Percentiles rank a stretch among this genome's conserved stretches.
Conservation (phyloP, 169 alveolate species). For the Plasmodium malariae region DNA sequence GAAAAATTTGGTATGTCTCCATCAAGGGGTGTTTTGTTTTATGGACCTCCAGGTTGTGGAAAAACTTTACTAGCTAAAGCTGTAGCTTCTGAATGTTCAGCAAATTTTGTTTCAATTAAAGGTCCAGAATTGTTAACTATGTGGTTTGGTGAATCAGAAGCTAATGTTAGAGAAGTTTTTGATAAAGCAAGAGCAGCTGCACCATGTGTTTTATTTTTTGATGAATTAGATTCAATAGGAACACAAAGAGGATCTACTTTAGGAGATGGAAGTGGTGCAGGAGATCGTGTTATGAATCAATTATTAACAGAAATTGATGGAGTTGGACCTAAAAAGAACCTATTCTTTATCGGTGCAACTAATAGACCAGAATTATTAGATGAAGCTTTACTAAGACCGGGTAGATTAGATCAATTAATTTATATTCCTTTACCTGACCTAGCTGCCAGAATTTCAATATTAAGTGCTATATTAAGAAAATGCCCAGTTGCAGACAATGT, state of each 20-base stretch:
- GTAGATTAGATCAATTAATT: slow-evolving; percentile 98
- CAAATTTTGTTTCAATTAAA: slow-evolving; percentile 98
- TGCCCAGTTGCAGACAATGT: slow-evolving; percentile 98
- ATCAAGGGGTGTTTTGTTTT: slow-evolving; percentile 98
- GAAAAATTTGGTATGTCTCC: slow-evolving; percentile 99
- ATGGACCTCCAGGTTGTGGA: slow-evolving; percentile 99
- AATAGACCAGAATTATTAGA: slow-evolving; percentile 99
- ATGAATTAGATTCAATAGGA: slow-evolving; percentile 99
- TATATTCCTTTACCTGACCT: slow-evolving; percentile 99
- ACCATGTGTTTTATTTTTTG: slow-evolving; percentile 99
- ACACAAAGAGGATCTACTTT: slow-evolving; percentile 95
- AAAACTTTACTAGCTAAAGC: slow-evolving; percentile 99
- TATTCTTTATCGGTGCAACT: slow-evolving; percentile 99
- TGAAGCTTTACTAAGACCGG: slow-evolving; percentile 99
- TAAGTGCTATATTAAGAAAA: slow-evolving; percentile 96
- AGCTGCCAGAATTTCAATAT: slow-evolving; percentile 96
- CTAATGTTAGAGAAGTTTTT: slow-evolving; percentile 99
- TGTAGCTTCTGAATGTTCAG: slow-evolving; percentile 99
- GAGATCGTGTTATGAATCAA: slow-evolving; percentile 99
- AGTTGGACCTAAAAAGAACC: slow-evolving; percentile 98
- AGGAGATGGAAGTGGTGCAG: slow-evolving; percentile 99
- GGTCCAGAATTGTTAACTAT: slow-evolving; percentile 99
- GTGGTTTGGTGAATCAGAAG: slow-evolving; percentile 99
- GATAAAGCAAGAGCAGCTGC: slow-evolving; percentile 99
- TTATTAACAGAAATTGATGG: slow-evolving; percentile 99